phyloP scores from a whole-genome alignment of 345 rosid genomes.

The Brassica incana region DNA sequence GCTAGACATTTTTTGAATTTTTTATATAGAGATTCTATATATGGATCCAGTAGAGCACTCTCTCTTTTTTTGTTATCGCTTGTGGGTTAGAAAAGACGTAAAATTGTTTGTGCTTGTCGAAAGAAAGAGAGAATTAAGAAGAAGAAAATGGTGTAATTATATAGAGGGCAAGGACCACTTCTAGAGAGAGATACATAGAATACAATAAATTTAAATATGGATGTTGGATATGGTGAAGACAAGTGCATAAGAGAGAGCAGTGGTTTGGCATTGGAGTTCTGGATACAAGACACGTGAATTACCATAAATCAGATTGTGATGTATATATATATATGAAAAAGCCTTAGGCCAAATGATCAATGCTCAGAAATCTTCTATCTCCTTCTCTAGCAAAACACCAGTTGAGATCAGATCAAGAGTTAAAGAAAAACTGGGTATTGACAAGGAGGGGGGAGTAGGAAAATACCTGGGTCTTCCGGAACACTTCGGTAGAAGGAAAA shows the following conservation, averaged over 20 bases:
- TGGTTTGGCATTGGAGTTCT: slow-evolving; percentile 35
- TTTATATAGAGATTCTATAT: not conserved
- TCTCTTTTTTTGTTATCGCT: not conserved
- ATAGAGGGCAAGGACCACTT: not conserved
- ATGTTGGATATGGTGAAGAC: slow-evolving; percentile 83
- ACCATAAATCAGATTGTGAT: slow-evolving; percentile 26
- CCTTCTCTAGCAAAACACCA: no score
- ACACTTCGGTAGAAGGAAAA: no score
- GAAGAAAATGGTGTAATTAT: not conserved
- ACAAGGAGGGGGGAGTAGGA: no score
- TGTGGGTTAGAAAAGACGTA: not conserved
- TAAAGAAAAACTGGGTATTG: no score
- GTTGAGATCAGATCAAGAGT: no score
- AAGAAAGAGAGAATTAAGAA: not conserved
- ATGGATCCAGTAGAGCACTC: not conserved
- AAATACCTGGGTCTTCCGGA: no score
- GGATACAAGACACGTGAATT: slow-evolving; percentile 36
- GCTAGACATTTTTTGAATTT: slow-evolving; percentile 47
- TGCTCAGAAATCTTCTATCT: no score
- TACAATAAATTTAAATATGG: slow-evolving; percentile 53
- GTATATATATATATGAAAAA: not conserved
- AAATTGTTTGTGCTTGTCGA: not conserved
- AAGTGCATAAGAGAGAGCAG: slow-evolving; percentile 65
- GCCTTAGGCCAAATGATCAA: no score
- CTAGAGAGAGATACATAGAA: slow-evolving; percentile 23